Conservation (phyloP, 2,329 filamentous ascomycete species). For the Penicillium sp. region DNA sequence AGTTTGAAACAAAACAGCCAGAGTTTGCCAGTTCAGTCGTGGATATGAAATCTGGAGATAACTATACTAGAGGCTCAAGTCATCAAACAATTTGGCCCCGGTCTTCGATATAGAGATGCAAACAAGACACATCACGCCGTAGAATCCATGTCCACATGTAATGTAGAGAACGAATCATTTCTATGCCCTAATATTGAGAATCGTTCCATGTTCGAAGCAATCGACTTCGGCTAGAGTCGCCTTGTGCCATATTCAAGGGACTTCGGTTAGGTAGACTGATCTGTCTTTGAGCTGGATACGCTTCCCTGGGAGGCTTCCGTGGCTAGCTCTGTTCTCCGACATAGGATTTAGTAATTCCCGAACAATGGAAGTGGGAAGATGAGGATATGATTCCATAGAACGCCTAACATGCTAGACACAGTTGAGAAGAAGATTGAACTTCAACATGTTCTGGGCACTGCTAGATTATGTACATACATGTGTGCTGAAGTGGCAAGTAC, state of each 20-base stretch:
- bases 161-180: not conserved
- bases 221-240: not conserved
- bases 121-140: not conserved
- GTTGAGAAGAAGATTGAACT: not conserved
- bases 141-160: not conserved
- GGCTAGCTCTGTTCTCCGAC: too few relatives aligned
- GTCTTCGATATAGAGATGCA: not conserved
- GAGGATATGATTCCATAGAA: not conserved
- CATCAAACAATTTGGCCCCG: not conserved
- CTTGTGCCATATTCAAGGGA: not conserved
- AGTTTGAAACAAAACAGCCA: constrained; percentile 1
- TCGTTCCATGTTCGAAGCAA: not conserved
- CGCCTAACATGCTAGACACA: constrained; percentile 2
- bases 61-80: not conserved
- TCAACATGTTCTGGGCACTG: constrained; percentile 4
- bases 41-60: not conserved
- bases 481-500: constrained; percentile 1
- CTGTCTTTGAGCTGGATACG: not conserved
- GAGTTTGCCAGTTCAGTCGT: not conserved
- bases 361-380: not conserved
- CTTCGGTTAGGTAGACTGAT: not conserved
- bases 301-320: not conserved
- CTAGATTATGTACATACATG: constrained; percentile 14
- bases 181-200: not conserved
- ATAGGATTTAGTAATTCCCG: not conserved